A percentile compares a stretch with the other conserved stretches of the same genome.
Evolutionary conservation across 345 rosid genomes (phyloP).

Genomic region (Noccaea bulbosa): DNA sequence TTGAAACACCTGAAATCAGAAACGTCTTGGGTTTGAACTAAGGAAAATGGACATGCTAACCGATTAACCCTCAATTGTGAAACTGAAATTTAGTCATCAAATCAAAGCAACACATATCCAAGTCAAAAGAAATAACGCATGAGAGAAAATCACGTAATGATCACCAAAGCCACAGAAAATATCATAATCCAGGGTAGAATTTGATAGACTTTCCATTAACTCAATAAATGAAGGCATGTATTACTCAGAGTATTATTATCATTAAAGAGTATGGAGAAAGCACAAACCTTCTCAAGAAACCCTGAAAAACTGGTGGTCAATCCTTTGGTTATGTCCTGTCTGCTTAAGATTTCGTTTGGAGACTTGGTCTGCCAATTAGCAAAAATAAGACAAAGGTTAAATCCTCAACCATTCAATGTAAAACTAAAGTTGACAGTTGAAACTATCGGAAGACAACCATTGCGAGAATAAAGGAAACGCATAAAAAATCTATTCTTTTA

Average conservation of each 20-base stretch:
- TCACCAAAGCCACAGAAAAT: neutral
- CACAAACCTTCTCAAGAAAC: conserved; percentile 25
- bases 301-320: conserved; percentile 3
- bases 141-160: neutral
- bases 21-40: conserved; percentile 1
- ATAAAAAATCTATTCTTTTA: neutral
- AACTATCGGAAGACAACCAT: too few relatives aligned
- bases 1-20: conserved; percentile 18
- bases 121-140: neutral
- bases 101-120: neutral
- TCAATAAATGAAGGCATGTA: neutral
- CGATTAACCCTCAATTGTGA: neutral
- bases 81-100: neutral
- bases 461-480: neutral
- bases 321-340: conserved; percentile 27
- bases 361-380: conserved; percentile 10
- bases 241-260: neutral
- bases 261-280: neutral
- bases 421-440: neutral
- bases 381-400: neutral
- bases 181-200: too few relatives aligned
- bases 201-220: too few relatives aligned
- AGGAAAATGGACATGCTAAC: neutral
- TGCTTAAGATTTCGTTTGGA: conserved; percentile 6
- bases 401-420: neutral